Evolutionary conservation across 176 grass and related monocot species (phyloP), one percentile per base, ranked within the genome.

Genomic region (Carex pumila): DNA sequence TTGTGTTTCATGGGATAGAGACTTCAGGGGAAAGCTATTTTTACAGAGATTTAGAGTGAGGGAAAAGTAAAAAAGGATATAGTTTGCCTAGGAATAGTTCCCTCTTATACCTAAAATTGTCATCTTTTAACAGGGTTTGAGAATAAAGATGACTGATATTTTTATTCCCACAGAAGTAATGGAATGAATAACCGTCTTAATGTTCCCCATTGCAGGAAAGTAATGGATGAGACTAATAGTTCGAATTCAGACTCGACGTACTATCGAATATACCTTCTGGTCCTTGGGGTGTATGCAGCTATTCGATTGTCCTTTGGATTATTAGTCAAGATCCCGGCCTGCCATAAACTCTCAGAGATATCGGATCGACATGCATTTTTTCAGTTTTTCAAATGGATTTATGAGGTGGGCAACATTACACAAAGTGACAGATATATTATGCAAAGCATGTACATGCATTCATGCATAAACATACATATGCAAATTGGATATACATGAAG

Each of bases 331-430:
- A 98, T 98, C 70, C 95, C 95, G 84, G 95, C 95, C 72, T 94
- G 92, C 81, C 95, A 98, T 76, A 93, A 67, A 64, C 86, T 98
- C 18, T 98, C 95, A 17, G 71, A 80, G 74, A 89, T 89, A 11
- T 90, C 92, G 63, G 95, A 98, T 36, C 86, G 88, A 45, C 88
- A 85, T n/a, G 85, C 90, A 49, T 98, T 98, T 88, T 95, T 98
- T 87, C 92, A 98, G 70, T 98, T 98, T 85, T 98, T 98, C 86
- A 98, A 98, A 89, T 98, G 95, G 95, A 98, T 98, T 90, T 98
- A 98, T 69, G 88, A 98, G 83, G 95, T 95, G 89, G 72, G 17
- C 84, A 30, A 29, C 53, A 79, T 73, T 87, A 32, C 58, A 84
- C 57, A 34, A 67, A 56, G 61, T 47, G 61, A 67, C 34, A 55